Conservation (phyloP, 371 early-diverging fungal genomes). For the Syncephalastrum sp. region DNA sequence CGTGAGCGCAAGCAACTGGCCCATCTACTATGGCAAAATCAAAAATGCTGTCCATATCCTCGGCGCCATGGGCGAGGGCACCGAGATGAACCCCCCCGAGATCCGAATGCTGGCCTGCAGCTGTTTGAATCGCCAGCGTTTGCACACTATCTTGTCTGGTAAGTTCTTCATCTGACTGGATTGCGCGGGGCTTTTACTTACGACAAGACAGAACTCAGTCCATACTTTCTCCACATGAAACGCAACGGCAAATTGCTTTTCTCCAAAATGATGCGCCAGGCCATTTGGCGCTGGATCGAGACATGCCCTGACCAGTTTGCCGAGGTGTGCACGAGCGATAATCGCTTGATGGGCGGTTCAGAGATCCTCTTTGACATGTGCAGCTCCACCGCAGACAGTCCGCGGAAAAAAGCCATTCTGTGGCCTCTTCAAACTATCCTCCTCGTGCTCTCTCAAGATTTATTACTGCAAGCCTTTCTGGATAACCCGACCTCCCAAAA, state of each 20-base stretch:
- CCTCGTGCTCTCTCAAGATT: slow-evolving; percentile 73
- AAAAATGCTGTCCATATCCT: slow-evolving; percentile 50
- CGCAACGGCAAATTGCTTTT: slow-evolving; percentile 64
- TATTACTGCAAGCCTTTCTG: slow-evolving; percentile 55
- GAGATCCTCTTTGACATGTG: slow-evolving; percentile 80
- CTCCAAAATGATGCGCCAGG: slow-evolving; percentile 67
- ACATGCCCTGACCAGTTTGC: slow-evolving; percentile 70
- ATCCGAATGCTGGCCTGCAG: slow-evolving; percentile 75
- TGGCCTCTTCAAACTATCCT: slow-evolving; percentile 86
- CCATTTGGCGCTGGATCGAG: slow-evolving; percentile 89
- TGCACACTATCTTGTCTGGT: slow-evolving; percentile 72
- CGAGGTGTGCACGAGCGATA: slow-evolving; percentile 57
- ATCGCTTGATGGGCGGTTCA: slow-evolving; percentile 64
- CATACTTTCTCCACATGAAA: slow-evolving; percentile 63
- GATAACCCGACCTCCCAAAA: slow-evolving; percentile 33
- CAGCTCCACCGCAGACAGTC: slow-evolving; percentile 63
- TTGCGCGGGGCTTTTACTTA: neutral
- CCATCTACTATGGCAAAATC: slow-evolving; percentile 70
- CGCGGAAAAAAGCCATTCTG: slow-evolving; percentile 61
- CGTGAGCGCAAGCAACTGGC: slow-evolving; percentile 83
- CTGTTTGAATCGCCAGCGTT: slow-evolving; percentile 62
- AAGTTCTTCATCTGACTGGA: slow-evolving; percentile 5
- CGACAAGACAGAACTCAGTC: slow-evolving; percentile 52
- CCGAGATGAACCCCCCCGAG: slow-evolving; percentile 65
- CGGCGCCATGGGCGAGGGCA: slow-evolving; percentile 53